Evolutionary conservation across 441 rosid genomes (phyloP), one percentile per base, ranked within the genome.

Genomic region (Erodium trifolium): DNA sequence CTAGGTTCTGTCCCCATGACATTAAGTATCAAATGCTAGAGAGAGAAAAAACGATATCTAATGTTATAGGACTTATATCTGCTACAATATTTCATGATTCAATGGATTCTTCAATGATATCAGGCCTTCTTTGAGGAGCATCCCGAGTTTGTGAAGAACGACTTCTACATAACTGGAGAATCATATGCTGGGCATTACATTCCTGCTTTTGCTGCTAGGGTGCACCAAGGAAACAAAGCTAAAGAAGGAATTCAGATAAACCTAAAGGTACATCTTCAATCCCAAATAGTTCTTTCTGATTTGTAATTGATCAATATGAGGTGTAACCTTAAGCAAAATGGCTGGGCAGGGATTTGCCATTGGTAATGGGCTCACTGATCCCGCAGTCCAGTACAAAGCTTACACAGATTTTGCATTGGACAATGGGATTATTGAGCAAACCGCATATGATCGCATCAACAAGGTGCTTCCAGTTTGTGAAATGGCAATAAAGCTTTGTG

Each of bases 111-210:
- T 70, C 53, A 74, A 23, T 73, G 19, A 63, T 67, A 23, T 47
- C 75, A 93, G 99, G 96, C 96, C 70, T 93, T 93, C 86, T 91
- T 93, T 72, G 78, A 63, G 51, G 97, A 91, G 81, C 97, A 93
- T 75, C 96, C 99, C 71, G 80, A 23, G 27, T 23, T 23, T 23
- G 27, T 23, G 27, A 23, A 23, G 27, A 23, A 23, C 2, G 27
- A 23, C 27, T 23, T 23, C 27, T 23, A 23, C 27, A 23, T 23
- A 23, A 23, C 27, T 23, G 27, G 27, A 23, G 27, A 23, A 23
- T 23, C 27, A 23, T 23, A 23, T 23, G 27, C 27, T 23, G 27
- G 27, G 27, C 27, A 23, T 23, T 23, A 23, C 27, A 23, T 23
- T 23, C 27, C 27, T 23, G 27, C 27, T 23, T 23, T 23, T 23